A percentile compares a stretch with the other conserved stretches of the same genome.
Conservation (phyloP, 345 rosid genomes). For the Zanthoxylum bungeanum region DNA sequence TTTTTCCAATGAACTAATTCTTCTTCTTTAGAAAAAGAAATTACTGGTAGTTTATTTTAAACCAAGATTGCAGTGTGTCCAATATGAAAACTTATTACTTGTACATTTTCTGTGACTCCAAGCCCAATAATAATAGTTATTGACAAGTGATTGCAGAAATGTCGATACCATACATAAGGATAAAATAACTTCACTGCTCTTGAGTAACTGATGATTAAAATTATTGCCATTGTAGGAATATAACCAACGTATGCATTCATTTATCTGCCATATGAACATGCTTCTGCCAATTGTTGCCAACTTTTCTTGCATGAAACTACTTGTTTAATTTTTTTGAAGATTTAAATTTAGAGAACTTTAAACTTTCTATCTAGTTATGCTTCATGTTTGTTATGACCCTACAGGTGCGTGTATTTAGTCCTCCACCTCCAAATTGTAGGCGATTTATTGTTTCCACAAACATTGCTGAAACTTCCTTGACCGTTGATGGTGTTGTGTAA, state of each 20-base stretch:
- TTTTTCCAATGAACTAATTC: neutral
- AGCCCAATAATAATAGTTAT: neutral
- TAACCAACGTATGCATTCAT: neutral
- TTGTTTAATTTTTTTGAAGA: neutral
- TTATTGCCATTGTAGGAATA: neutral
- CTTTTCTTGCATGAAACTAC: neutral
- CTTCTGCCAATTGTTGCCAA: neutral
- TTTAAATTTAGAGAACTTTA: neutral
- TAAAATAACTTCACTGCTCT: neutral
- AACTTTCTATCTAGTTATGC: slow-evolving; percentile 11
- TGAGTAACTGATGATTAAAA: neutral
- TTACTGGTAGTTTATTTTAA: neutral
- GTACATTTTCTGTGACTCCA: neutral
- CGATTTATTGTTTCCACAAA: slow-evolving; percentile 91
- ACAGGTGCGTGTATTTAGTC: slow-evolving; percentile 93
- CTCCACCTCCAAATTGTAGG: slow-evolving; percentile 94
- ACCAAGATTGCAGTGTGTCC: neutral
- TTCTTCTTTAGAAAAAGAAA: neutral
- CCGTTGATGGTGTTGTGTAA: slow-evolving; percentile 99
- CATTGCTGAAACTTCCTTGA: slow-evolving; percentile 96
- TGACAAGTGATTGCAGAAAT: neutral
- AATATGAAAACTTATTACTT: neutral
- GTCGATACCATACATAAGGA: neutral
- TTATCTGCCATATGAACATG: neutral
- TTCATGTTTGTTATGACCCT: slow-evolving; percentile 24